Evolutionary conservation across 2,329 filamentous ascomycete species (phyloP), one percentile per base, ranked within the genome.

Genomic region (Cyphellophora europaea): DNA sequence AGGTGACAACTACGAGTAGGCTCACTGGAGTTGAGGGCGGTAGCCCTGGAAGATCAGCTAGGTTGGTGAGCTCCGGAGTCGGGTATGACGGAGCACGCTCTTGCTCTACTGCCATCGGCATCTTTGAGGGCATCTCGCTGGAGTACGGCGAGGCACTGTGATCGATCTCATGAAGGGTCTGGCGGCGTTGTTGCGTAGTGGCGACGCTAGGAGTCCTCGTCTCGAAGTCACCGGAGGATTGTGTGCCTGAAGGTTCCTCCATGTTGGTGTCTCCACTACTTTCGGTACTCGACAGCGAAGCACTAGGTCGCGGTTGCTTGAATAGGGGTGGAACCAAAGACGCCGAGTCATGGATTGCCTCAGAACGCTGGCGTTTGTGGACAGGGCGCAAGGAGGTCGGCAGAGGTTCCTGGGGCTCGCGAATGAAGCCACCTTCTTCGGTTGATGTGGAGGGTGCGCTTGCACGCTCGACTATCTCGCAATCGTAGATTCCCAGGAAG

Each of bases 401-500:
- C 3, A 34, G 18, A 12, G 36, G 18, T 12, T 37, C 19, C n/a
- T 30, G 35, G n/a, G 21, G 21, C 10, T 41, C 38, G 6, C 33
- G 31, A 13, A 45, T 15, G 19, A 43, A 45, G 3, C 38, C 43
- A 6, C 38, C 40, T 14, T 36, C n/a, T 11, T 39, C 30, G 8
- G 8, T n/a, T n/a, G n/a, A 8, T n/a, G 21, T n/a, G n/a, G 21
- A 8, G 8, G 21, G 8, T n/a, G 21, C n/a, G n/a, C n/a, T n/a
- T 25, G 21, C 8, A 27, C 29, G 27, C 16, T 17, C 39, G 15
- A 45, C 23, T 28, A 36, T 42, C 25, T 36, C 38, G 30, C 49
- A 53, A 14, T 45, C 42, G 11, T 44, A 40, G 11, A 55, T 39
- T 4, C 49, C 50, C 13, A 55, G 28, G 36, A 48, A 54, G 6